A percentile compares a stretch with the other conserved stretches of the same genome.
These are phyloP conservation scores for Stagonosporopsis rhizophila DNA, from an alignment of 2,329 filamentous ascomycete species.

Conservation along the genomic window DNA sequence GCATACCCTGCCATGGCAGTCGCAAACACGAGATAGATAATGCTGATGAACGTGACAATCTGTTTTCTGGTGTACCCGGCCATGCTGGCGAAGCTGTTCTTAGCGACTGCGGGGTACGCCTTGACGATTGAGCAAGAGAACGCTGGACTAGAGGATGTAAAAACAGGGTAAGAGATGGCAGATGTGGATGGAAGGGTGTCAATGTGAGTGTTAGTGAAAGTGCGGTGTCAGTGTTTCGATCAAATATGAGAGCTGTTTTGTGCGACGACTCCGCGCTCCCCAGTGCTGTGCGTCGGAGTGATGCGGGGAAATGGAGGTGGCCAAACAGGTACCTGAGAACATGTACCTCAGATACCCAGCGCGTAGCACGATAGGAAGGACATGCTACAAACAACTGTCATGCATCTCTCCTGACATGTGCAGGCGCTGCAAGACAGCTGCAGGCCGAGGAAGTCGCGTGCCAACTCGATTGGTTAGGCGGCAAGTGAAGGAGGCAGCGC, in stretches of 20 bases:
- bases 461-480: constrained; percentile 12
- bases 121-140: not conserved
- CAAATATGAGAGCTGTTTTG: constrained; percentile 4
- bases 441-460: constrained; percentile 13
- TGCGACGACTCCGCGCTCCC: constrained; percentile 16
- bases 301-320: constrained; percentile 12
- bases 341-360: constrained; percentile 13
- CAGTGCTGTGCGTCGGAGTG: not conserved
- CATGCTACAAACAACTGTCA: not conserved
- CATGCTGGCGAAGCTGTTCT: constrained; percentile 29
- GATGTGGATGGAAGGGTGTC: not conserved
- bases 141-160: not conserved
- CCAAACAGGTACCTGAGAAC: constrained; percentile 9
- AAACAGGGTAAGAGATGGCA: not conserved
- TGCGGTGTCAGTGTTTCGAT: constrained; percentile 8
- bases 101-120: constrained; percentile 11
- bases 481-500: constrained; percentile 12
- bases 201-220: not conserved
- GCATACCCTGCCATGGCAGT: constrained; percentile 50
- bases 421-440: not conserved
- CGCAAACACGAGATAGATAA: constrained; percentile 51
- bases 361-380: constrained; percentile 7
- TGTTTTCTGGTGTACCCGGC: constrained; percentile 48
- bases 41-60: constrained; percentile 48
- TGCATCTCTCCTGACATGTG: constrained; percentile 15